These are phyloP conservation scores for Mycosarcoma maydis DNA, from an alignment of 1,284 basidiomycete genomes.

Conservation along the genomic window DNA sequence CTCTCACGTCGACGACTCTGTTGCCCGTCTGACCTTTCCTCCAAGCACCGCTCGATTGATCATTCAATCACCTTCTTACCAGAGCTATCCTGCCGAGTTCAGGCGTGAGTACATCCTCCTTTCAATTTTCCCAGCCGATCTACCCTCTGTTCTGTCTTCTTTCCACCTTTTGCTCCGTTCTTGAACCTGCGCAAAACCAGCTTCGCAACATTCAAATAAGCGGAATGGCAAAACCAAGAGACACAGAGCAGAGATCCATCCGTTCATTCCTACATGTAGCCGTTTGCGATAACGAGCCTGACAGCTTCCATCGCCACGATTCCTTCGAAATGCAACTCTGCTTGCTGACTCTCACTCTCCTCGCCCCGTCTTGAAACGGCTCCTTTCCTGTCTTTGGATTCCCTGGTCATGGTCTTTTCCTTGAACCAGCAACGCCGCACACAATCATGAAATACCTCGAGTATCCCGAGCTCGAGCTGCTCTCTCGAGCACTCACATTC, in stretches of 20 bases:
- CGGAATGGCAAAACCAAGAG: neutral
- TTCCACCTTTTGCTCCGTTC: neutral
- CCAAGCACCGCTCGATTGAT: slow-evolving; percentile 51
- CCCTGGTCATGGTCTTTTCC: neutral
- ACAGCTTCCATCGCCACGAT: neutral
- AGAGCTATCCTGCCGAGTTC: slow-evolving; percentile 43
- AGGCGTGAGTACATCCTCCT: slow-evolving; percentile 41
- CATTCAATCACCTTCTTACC: slow-evolving; percentile 38
- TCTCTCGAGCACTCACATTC: slow-evolving; percentile 79
- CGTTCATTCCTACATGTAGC: neutral
- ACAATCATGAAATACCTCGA: slow-evolving; percentile 87
- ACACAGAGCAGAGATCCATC: neutral
- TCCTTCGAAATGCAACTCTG: slow-evolving; percentile 16
- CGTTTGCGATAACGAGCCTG: neutral
- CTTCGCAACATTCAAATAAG: neutral
- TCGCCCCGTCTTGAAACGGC: slow-evolving; percentile 5
- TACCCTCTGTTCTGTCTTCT: neutral
- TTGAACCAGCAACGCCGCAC: neutral
- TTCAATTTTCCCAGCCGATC: neutral
- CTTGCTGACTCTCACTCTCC: slow-evolving; percentile 21
- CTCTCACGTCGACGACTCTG: slow-evolving; percentile 12
- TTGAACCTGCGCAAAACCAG: too few relatives aligned
- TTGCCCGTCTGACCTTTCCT: slow-evolving; percentile 24
- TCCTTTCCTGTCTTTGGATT: neutral
- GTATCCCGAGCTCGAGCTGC: slow-evolving; percentile 78